Base-by-base conservation (phyloP, 495 filamentous ascomycete species). In the Hypoxylon fragiforme region DNA sequence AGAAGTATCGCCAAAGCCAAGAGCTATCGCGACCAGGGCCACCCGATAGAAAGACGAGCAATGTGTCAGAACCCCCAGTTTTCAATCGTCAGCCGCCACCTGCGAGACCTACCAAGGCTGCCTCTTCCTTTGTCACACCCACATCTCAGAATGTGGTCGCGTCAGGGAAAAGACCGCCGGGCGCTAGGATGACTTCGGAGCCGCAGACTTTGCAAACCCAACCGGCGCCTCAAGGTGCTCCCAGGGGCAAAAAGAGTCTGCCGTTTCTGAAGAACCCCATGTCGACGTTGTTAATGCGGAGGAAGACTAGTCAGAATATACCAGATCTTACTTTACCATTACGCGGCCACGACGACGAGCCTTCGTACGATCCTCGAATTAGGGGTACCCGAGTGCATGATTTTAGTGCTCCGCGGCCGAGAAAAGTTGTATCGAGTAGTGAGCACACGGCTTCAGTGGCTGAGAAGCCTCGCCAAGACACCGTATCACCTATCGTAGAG, bases 301-400 rank as follows among this genome's bases (percentile, higher is more conserved):
- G 67, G 48, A 75, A 70, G 54, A 72, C 65, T 2, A 67, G 62
- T 2, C 69, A 80, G 30, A 76, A 70, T 28, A 66, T 74, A 3
- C 66, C 70, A 2, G 75, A 79, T 19, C 65, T 76, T 8, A 73
- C 78, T 20, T 68, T 84, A n/a, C 81, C 85, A 3, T 71, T 78
- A 3, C 54, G 59, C 20, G 32, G 44, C 12, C 48, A 37, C 5
- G 26, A 28, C 6, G 63, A 63, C 1, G 64, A 72, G 20, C 68
- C 73, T 7, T 63, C 44, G 50, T 92, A 91, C 59, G 91, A 96
- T 62, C 90, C 90, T 13, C 72, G 91, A 34, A 97, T 97, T 60
- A 81, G 82, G 34, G 91, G 91, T 20, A 92, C 85, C 7, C 80
- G 85, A 24, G 82, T 97, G 6, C 91, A 97, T 70, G 91, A 97